Base-by-base conservation (phyloP, 2,329 filamentous ascomycete species). In the Phialophora macrospora region DNA sequence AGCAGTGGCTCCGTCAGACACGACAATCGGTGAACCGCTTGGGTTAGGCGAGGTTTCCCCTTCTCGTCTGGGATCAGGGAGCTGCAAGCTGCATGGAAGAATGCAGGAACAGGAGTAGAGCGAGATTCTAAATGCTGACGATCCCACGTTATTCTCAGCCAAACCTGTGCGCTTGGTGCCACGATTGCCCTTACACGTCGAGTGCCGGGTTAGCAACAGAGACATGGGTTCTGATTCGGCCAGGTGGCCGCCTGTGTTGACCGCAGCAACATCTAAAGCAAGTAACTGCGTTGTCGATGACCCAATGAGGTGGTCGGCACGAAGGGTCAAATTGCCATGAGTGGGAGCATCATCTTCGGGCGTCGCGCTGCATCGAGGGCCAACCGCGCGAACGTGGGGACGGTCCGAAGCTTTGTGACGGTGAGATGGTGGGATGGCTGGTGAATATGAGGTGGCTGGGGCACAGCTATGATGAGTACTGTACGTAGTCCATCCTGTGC, bases 321-420 rank as follows among this genome's bases (percentile, higher is more conserved):
- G 56, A 51, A 46, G 61, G 54, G 60, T 46, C 44, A 62, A 52
- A 34, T 26, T 28, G 38, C 34, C 59, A 57, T 62, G 51, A 63
- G 34, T 64, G 66, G 63, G 54, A 60, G 63, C 57, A 59, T 55
- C 55, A 57, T 57, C 48, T 60, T 60, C 59, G 52, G 67, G 64
- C 64, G 64, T 69, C 46, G 65, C 64, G 67, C 67, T 59, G 67
- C 51, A 62, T 56, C 30, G 41, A 38, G 49, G 34, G 54, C 28
- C 64, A 65, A 67, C 67, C 59, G 67, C 61, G 30, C 62, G 55
- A 66, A 51, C 67, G 67, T 68, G 67, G 66, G 67, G 64, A 64
- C 67, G 67, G 67, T 62, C 67, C 67, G 67, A 68, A 52, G 66
- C 66, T 65, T 49, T 52, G 55, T 56, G 62, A 65, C 32, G 58